Conservation (phyloP, 176 grass and related monocot genomes). For the Paspalum notatum region DNA sequence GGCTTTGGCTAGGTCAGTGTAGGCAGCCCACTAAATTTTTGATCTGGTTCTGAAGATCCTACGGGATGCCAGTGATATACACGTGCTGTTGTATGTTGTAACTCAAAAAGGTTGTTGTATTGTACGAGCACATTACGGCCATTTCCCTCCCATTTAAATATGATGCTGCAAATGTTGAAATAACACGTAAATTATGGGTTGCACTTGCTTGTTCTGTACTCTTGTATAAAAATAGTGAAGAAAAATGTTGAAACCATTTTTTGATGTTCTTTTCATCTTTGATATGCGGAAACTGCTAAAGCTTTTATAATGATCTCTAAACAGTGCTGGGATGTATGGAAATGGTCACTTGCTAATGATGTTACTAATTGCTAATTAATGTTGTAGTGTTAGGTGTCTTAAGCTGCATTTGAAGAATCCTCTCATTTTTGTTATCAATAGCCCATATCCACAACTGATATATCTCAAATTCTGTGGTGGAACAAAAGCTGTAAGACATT, state of each 20-base stretch:
- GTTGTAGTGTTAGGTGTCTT: background rate
- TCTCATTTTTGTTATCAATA: too few species aligned
- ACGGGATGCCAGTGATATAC: constrained; percentile 15
- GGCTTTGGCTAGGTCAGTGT: constrained; percentile 27
- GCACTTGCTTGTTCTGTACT: constrained; percentile 8
- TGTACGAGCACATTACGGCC: constrained; percentile 29
- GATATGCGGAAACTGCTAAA: background rate
- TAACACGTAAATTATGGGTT: constrained; percentile 33
- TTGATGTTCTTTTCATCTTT: background rate
- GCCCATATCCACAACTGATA: too few species aligned
- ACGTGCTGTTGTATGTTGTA: constrained; percentile 52
- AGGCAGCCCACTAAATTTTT: constrained; percentile 51
- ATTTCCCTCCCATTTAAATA: too few species aligned
- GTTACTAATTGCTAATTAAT: background rate
- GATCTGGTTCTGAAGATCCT: constrained; percentile 42
- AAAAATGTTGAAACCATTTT: background rate
- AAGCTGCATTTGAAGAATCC: background rate
- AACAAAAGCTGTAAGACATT: too few species aligned
- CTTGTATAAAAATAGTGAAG: background rate
- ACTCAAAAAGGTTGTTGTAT: constrained; percentile 44
- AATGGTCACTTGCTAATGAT: background rate
- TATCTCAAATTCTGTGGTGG: too few species aligned
- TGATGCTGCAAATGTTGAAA: constrained; percentile 33
- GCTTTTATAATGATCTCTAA: background rate
- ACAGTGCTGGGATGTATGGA: background rate